These are phyloP conservation scores for Pelargonium fulgidum DNA, from an alignment of 441 rosid genomes.

Conservation along the genomic window DNA sequence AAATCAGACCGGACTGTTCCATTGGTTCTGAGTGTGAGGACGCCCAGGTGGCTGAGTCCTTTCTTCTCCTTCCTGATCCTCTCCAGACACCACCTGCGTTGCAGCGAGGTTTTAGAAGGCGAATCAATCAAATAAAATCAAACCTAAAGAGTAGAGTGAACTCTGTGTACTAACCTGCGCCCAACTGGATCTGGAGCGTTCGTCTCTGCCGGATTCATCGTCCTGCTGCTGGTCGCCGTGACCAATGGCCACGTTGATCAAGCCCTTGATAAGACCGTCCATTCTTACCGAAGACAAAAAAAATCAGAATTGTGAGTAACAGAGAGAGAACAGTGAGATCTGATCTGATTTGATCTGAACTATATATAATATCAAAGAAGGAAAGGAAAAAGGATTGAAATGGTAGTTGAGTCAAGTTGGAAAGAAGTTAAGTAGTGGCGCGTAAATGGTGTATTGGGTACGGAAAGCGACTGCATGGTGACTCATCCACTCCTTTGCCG, in stretches of 20 bases:
- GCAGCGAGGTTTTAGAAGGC: not conserved
- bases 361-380: not conserved
- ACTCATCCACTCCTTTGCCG: too few species aligned
- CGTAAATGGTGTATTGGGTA: too few species aligned
- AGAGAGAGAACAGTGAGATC: not conserved
- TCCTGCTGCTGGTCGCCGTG: not conserved
- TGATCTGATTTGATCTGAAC: not conserved
- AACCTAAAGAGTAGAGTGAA: not conserved
- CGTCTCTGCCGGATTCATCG: not conserved
- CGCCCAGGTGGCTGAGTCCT: not conserved
- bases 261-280: not conserved
- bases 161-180: not conserved
- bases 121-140: not conserved
- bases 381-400: not conserved
- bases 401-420: not conserved
- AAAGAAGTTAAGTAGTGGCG: too few species aligned
- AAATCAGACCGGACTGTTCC: slow-evolving; percentile 5
- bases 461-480: too few species aligned
- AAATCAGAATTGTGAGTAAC: too few species aligned
- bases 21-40: not conserved
- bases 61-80: slow-evolving; percentile 2
- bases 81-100: slow-evolving; percentile 1
- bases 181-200: slow-evolving; percentile 7
- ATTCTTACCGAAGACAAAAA: not conserved
- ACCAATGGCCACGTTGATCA: not conserved